Base-by-base conservation (phyloP, 192 early-diverging fungal species). In the Coemansia sp. region DNA sequence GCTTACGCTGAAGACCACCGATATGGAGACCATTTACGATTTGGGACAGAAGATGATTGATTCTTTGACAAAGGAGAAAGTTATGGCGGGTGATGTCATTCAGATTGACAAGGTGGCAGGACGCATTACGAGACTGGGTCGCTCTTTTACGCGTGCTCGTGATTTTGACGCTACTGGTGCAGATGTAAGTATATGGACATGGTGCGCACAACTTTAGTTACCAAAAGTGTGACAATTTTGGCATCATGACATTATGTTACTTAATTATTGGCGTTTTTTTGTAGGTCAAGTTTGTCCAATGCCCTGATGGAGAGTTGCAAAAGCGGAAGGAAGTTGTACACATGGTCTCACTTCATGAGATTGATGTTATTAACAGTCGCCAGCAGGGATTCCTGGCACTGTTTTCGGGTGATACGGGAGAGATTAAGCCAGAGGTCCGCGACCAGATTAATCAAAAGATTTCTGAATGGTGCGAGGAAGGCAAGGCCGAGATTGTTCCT, bases 21-120 rank as follows among this genome's bases (percentile, higher is more conserved):
- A 99, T 51, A 99, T 99, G 97, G 97, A 99, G 77, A 99, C 97
- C 31, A 91, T 99, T 62, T 99, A 98, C 62, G 97, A 99, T 76
- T 76, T 99, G 64, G 97, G 96, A 7, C 91, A 96, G 66, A 99
- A 99, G 81, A 97, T 99, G 96, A 97, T 99, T 74, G 93, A 93
- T 54, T 87, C 94, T 21, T 75, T 99, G 70, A 95, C 92, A 78
- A 97, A 98, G 84, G 96, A 99, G 66, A 99, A 99, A 76, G 95
- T 97, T 50, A 87, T 93, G 83, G 94, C 94, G 30, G 97, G 80
- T 57, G 97, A 99, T 75, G 95, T 99, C 4, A 94, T 99, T 59
- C 91, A 95, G 24, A 98, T 99, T 57, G 97, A 99, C 85, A 99
- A 99, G 84, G 94, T 96, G 0, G 93, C 91, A 14, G 97, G 97